Conservation (phyloP, 768 basidiomycete genomes). For the Lactarius sanguifluus region DNA sequence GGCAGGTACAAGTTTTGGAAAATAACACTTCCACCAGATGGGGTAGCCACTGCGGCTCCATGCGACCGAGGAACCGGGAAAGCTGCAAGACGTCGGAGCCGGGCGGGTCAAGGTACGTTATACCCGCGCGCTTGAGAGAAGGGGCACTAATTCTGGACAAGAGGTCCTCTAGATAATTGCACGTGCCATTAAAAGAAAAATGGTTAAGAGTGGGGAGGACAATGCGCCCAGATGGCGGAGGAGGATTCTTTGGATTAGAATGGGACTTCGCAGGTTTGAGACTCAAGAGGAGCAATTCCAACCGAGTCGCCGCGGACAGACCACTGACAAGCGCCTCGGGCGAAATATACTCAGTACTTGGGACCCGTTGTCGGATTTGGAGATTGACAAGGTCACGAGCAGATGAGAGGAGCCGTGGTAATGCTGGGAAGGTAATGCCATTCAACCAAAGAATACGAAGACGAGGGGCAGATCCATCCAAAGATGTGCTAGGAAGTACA, state of each 20-base stretch:
- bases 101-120: neutral
- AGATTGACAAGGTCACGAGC: neutral
- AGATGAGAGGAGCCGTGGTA: neutral
- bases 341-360: neutral
- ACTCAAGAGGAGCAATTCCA: neutral
- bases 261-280: neutral
- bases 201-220: neutral
- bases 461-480: neutral
- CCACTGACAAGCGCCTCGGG: conserved; percentile 2
- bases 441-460: neutral
- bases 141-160: neutral
- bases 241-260: neutral
- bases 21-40: neutral
- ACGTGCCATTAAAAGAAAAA: neutral
- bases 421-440: neutral
- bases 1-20: neutral
- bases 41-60: neutral
- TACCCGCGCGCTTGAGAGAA: neutral
- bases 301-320: neutral
- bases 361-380: neutral
- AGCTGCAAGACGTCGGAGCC: neutral
- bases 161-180: conserved; percentile 3
- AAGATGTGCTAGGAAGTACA: neutral
- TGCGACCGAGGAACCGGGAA: neutral
- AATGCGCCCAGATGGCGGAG: neutral